Percentiles rank a stretch among this genome's conserved stretches.
Evolutionary conservation across 352 stramenopile species (phyloP).

Genomic region (Globisporangium radiosum): DNA sequence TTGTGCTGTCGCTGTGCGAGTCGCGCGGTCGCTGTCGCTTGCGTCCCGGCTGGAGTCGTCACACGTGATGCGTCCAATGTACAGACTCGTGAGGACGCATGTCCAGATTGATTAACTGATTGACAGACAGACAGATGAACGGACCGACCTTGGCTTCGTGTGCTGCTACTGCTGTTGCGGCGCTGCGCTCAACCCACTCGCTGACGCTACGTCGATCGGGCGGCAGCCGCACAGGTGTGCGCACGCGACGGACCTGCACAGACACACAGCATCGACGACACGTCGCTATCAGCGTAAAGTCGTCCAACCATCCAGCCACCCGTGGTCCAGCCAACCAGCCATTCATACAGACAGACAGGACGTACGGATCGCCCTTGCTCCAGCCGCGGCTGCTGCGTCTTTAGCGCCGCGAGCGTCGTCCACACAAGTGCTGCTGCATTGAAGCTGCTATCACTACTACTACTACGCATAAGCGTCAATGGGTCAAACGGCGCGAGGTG

Average conservation of each 20-base stretch:
- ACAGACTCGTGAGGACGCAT: no score
- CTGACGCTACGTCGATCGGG: slow-evolving; percentile 23
- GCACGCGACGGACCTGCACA: slow-evolving; percentile 25
- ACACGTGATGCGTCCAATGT: no score
- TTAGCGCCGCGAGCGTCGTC: slow-evolving; percentile 9
- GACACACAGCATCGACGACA: background rate
- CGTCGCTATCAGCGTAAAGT: background rate
- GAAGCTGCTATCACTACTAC: slow-evolving; percentile 8
- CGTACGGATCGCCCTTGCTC: background rate
- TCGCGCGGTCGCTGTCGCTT: slow-evolving; percentile 1
- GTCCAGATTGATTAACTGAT: no score
- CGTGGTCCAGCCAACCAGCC: no score
- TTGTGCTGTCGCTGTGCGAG: background rate
- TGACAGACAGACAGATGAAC: background rate
- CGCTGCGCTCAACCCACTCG: slow-evolving; percentile 24
- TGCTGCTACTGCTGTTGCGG: background rate
- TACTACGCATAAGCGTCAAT: slow-evolving; percentile 1
- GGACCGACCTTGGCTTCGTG: slow-evolving; percentile 18
- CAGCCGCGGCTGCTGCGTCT: background rate
- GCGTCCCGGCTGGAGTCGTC: background rate
- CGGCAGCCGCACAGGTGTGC: slow-evolving; percentile 32
- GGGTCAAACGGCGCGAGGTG: slow-evolving; percentile 51
- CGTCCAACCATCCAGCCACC: background rate
- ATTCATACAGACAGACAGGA: background rate
- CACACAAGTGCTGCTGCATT: background rate